phyloP scores from a whole-genome alignment of 2,329 filamentous ascomycete species.

The Colletotrichum somersetense region DNA sequence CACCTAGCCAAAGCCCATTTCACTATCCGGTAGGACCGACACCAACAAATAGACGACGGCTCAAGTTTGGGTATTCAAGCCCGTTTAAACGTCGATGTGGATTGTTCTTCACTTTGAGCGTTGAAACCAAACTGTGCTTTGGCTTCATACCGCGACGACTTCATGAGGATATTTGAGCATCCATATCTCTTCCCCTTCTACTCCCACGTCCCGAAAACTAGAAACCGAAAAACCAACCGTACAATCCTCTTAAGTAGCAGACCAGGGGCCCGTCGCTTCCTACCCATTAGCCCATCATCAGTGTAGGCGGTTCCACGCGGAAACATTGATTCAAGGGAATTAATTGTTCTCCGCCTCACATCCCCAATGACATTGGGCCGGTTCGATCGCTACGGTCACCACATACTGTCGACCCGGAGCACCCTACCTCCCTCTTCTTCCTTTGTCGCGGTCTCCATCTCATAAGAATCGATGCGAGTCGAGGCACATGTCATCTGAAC shows the following conservation, averaged over 20 bases:
- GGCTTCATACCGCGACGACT: too few relatives aligned
- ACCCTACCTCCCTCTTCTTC: not conserved
- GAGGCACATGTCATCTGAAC: not conserved
- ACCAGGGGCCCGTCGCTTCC: not conserved
- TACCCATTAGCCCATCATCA: not conserved
- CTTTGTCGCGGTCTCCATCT: not conserved
- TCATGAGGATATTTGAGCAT: too few relatives aligned
- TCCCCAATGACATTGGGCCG: not conserved
- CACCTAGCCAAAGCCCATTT: too few relatives aligned
- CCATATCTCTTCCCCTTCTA: not conserved
- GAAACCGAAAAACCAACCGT: not conserved
- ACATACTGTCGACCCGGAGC: not conserved
- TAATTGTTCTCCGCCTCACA: not conserved
- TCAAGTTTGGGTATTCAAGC: too few relatives aligned
- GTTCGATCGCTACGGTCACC: not conserved
- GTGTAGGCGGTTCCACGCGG: not conserved
- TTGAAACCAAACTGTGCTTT: too few relatives aligned
- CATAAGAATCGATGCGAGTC: not conserved
- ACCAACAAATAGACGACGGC: too few relatives aligned
- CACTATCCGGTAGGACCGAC: too few relatives aligned
- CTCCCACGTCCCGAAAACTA: slow-evolving; percentile 3
- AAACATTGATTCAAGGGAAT: not conserved
- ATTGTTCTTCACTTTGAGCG: too few relatives aligned
- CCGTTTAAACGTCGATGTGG: too few relatives aligned
- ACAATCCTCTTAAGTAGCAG: not conserved